phyloP scores from a whole-genome alignment of 179 eudicot species.

The Nepenthes alata region DNA sequence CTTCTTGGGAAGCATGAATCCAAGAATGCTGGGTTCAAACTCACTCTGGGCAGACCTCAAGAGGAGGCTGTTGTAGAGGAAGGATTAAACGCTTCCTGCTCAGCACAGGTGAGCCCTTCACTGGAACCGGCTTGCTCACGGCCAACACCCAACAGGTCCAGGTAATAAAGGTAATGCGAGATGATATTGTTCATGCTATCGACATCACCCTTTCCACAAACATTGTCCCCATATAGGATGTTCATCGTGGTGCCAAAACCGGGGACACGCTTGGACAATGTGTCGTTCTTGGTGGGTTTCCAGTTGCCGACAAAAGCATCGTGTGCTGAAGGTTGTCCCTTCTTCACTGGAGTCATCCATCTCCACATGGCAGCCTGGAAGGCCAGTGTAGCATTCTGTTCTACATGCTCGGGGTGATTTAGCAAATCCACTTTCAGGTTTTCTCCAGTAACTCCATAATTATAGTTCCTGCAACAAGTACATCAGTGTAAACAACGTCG shows the following conservation, averaged over 20 bases:
- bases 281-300: constrained; percentile 92
- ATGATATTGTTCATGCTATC: constrained; percentile 60
- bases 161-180: constrained; percentile 71
- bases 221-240: constrained; percentile 53
- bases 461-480: constrained; percentile 56
- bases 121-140: constrained; percentile 65
- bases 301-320: constrained; percentile 63
- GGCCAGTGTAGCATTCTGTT: constrained; percentile 82
- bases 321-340: constrained; percentile 73
- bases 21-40: no score
- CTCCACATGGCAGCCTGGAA: constrained; percentile 76
- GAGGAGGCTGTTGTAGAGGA: constrained; percentile 23
- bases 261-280: constrained; percentile 59
- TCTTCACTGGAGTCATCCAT: constrained; percentile 83
- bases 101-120: constrained; percentile 59
- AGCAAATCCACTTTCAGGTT: constrained; percentile 59
- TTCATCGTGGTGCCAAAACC: constrained; percentile 91
- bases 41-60: constrained; percentile 12
- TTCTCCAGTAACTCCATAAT: constrained; percentile 66
- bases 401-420: constrained; percentile 84
- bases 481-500: neutral
- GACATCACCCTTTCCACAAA: constrained; percentile 68
- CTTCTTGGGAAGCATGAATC: no score
- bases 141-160: constrained; percentile 74
- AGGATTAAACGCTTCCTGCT: constrained; percentile 62